Conservation (phyloP, 495 filamentous ascomycete genomes). For the Aspergillus coremiiformis region DNA sequence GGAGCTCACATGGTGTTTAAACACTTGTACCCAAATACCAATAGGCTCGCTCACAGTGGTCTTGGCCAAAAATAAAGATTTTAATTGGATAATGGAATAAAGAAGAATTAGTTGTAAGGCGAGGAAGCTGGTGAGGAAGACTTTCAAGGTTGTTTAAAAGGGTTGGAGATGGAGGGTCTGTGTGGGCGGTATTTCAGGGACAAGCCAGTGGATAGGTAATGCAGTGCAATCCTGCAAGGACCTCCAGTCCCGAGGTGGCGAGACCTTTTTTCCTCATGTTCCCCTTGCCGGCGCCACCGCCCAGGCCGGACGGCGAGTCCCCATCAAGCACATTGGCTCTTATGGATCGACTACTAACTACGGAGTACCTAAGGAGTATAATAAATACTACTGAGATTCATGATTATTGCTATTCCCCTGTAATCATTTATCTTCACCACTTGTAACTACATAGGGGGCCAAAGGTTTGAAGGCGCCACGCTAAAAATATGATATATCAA, state of each 20-base stretch:
- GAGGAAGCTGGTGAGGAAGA: not conserved
- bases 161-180: not conserved
- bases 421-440: too few relatives aligned
- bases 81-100: not conserved
- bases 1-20: conserved; percentile 6
- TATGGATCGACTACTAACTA: too few relatives aligned
- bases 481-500: too few relatives aligned
- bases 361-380: too few relatives aligned
- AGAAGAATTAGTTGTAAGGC: not conserved
- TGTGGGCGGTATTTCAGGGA: conserved; percentile 20
- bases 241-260: conserved; percentile 36
- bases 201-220: not conserved
- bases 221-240: conserved; percentile 14
- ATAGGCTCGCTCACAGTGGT: not conserved
- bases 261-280: conserved; percentile 21
- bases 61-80: not conserved
- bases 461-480: too few relatives aligned
- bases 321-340: too few relatives aligned
- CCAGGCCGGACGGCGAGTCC: too few relatives aligned
- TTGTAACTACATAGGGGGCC: too few relatives aligned
- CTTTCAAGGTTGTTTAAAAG: not conserved
- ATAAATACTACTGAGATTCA: too few relatives aligned
- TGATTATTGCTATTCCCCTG: too few relatives aligned
- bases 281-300: conserved; percentile 32
- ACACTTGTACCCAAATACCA: not conserved